Evolutionary conservation across 495 filamentous ascomycete genomes (phyloP).

Genomic region (Lasiosphaeria ovina): DNA sequence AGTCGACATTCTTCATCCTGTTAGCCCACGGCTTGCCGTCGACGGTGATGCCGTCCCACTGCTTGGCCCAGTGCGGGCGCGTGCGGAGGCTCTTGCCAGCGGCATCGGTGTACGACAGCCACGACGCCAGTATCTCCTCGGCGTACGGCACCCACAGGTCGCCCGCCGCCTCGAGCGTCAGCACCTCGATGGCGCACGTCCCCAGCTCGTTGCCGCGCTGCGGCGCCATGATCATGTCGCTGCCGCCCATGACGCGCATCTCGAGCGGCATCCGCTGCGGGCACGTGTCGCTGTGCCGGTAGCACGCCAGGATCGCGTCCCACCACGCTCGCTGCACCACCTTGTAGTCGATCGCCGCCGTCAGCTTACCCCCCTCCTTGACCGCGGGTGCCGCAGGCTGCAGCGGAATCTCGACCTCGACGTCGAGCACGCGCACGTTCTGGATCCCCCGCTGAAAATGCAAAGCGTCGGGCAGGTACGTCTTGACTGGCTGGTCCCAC

Average conservation of each 20-base stretch:
- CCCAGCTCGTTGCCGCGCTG: constrained; percentile 47
- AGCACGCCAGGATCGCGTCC: constrained; percentile 49
- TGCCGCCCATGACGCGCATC: constrained; percentile 50
- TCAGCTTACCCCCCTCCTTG: background rate
- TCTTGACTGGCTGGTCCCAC: constrained; percentile 35
- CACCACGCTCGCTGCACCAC: constrained; percentile 28
- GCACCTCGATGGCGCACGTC: constrained; percentile 50
- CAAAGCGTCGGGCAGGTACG: constrained; percentile 47
- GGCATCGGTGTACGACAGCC: constrained; percentile 42
- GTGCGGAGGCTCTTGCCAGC: constrained; percentile 35
- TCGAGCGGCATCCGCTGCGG: constrained; percentile 54
- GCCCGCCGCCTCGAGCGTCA: constrained; percentile 44
- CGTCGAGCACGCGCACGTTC: constrained; percentile 48
- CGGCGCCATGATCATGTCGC: constrained; percentile 54
- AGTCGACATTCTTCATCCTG: constrained; percentile 44
- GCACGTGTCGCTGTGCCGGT: constrained; percentile 36
- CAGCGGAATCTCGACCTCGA: constrained; percentile 1
- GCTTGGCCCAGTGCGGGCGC: constrained; percentile 56
- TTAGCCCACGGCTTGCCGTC: constrained; percentile 30
- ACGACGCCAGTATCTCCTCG: constrained; percentile 46
- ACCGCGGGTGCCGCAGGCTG: background rate
- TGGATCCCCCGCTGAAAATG: constrained; percentile 55
- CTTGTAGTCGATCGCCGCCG: background rate
- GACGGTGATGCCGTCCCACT: constrained; percentile 43
- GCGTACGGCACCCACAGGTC: constrained; percentile 45